Base-by-base conservation (phyloP, 2,329 filamentous ascomycete genomes). In the Calonectria pseudoreteaudii region DNA sequence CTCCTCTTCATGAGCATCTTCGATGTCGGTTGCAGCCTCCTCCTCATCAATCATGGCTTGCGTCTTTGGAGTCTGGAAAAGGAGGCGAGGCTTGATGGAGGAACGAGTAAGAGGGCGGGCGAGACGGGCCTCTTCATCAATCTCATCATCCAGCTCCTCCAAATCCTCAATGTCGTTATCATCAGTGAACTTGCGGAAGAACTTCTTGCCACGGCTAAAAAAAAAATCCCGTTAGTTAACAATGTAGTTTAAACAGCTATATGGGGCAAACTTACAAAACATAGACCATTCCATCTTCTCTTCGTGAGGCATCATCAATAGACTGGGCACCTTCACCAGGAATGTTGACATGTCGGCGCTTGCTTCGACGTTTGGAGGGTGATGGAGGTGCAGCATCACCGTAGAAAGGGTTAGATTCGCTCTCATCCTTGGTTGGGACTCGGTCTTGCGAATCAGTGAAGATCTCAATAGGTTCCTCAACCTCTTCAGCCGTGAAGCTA, bases 381-480 rank as follows among this genome's bases (percentile, higher is more conserved):
- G 86, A 85, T 14, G 82, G 83, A 60, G 84, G 71, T 28, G 81
- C 74, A 71, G 86, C 76, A 56, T 87, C 86, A 67, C 88, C 90
- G 74, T 92, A 90, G 83, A 96, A 97, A 1, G 94, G 94, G 81
- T 96, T 97, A 31, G 93, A 91, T 9, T 87, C 85, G 77, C 88
- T 91, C n/a, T 85, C 82, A 79, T 95, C 94, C 52, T 91, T 86
- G 75, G 92, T 89, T 26, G 94, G 94, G 52, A 95, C 84, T 69
- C 93, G 92, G 78, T 98, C 95, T 76, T 95, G 93, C 0, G 94
- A 91, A 83, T 97, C 94, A 50, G 93, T 95, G 81, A 92, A 96
- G 80, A 96, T 94, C 76, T 90, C 84, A 77, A 96, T 94, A n/a
- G 87, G 83, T 52, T 88, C 86, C 52, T 91, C 88, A 10, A 88